A percentile compares a stretch with the other conserved stretches of the same genome.
Evolutionary conservation across 768 basidiomycete genomes (phyloP).

Genomic region (Sarcodon aspratus): DNA sequence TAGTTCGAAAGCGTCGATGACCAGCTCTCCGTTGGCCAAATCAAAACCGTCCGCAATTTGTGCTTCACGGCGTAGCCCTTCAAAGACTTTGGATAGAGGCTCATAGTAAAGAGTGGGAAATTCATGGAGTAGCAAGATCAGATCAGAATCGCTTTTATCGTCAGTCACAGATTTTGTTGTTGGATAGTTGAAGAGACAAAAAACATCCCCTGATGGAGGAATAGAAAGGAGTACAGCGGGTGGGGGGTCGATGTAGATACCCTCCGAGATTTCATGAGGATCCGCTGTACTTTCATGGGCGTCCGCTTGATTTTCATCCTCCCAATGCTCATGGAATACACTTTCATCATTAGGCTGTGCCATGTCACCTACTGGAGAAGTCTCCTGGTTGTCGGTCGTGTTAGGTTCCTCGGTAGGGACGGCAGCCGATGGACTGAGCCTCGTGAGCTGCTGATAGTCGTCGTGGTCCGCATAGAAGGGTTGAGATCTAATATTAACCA

Average conservation of each 20-base stretch:
- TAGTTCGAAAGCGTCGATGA: conserved; percentile 62
- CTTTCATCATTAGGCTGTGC: no score
- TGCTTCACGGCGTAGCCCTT: conserved; percentile 47
- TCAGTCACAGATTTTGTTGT: conserved; percentile 2
- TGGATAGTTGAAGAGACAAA: conserved; percentile 9
- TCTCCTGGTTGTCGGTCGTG: no score
- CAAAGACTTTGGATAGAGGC: conserved; percentile 57
- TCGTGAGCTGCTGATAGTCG: no score
- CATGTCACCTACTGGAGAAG: no score
- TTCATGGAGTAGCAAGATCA: conserved; percentile 43
- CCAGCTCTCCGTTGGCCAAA: conserved; percentile 47
- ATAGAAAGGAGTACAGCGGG: neutral
- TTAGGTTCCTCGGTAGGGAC: no score
- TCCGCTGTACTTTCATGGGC: neutral
- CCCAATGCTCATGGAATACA: neutral
- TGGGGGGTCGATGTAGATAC: conserved; percentile 9
- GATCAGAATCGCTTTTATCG: conserved; percentile 9
- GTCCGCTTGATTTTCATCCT: neutral
- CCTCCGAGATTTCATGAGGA: conserved; percentile 10
- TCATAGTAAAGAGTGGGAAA: conserved; percentile 71
- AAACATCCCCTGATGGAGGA: neutral
- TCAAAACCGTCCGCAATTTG: conserved; percentile 21
- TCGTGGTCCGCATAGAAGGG: no score
- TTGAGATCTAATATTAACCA: no score
- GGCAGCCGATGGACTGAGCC: no score